phyloP scores from a whole-genome alignment of 1,139 yeast species.

The Yamadazyma sp. region DNA sequence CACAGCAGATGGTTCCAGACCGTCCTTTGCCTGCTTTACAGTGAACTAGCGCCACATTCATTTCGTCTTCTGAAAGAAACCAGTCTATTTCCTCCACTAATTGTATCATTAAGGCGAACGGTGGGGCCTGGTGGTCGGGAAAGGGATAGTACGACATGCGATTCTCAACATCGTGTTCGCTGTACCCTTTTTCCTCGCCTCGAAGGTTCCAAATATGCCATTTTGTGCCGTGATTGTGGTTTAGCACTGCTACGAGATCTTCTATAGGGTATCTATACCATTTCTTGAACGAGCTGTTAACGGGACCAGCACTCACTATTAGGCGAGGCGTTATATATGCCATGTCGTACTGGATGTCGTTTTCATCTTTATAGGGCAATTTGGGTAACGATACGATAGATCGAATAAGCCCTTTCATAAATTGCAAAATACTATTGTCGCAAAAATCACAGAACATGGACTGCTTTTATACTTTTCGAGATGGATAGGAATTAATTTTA shows the following conservation, averaged over 20 bases:
- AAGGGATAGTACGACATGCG: constrained; percentile 50
- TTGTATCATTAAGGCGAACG: constrained; percentile 49
- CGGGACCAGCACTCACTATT: constrained; percentile 77
- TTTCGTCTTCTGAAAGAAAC: constrained; percentile 29
- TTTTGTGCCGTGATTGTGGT: constrained; percentile 44
- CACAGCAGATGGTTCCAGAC: constrained; percentile 75
- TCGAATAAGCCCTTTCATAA: constrained; percentile 17
- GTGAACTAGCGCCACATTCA: constrained; percentile 69
- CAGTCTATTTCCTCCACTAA: constrained; percentile 47
- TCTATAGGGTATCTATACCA: constrained; percentile 56
- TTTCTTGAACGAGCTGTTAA: constrained; percentile 39
- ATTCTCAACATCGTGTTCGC: constrained; percentile 33
- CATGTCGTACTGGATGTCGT: constrained; percentile 45
- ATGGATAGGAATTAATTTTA: not conserved
- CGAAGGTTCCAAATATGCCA: constrained; percentile 81
- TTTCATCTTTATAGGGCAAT: constrained; percentile 6
- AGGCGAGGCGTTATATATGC: constrained; percentile 62
- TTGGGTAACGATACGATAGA: constrained; percentile 17
- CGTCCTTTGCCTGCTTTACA: constrained; percentile 94
- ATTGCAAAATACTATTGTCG: not conserved
- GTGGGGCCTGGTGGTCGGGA: constrained; percentile 79
- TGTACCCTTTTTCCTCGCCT: constrained; percentile 57
- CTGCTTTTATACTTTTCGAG: no score
- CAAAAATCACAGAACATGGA: no score
- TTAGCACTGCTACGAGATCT: constrained; percentile 53